phyloP scores from a whole-genome alignment of 2,329 filamentous ascomycete species.

The Ascochyta lentis region DNA sequence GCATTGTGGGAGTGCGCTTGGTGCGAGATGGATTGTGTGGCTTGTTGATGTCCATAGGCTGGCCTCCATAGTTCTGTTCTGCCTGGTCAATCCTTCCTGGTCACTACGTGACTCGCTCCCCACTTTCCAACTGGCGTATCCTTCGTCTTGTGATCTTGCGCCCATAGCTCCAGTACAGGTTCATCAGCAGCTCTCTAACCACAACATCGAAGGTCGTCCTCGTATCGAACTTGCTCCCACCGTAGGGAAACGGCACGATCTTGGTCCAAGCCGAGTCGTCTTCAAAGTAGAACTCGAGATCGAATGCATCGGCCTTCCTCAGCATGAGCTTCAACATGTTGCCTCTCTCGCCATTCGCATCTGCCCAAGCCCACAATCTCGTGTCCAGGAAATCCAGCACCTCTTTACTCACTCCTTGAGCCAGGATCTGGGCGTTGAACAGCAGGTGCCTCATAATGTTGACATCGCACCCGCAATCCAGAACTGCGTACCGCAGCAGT shows the following conservation, averaged over 20 bases:
- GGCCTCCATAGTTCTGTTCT: not conserved
- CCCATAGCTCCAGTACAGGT: constrained; percentile 43
- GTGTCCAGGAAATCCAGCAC: constrained; percentile 44
- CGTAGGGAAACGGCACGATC: constrained; percentile 45
- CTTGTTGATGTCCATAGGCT: not conserved
- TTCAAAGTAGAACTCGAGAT: constrained; percentile 44
- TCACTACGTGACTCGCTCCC: not conserved
- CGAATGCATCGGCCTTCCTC: constrained; percentile 39
- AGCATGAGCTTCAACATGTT: constrained; percentile 41
- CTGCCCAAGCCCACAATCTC: constrained; percentile 43
- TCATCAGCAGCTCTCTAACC: constrained; percentile 37
- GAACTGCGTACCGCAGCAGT: constrained; percentile 37
- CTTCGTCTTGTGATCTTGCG: constrained; percentile 38
- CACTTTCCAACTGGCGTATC: constrained; percentile 8
- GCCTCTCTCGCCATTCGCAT: constrained; percentile 36
- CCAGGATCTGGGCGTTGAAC: constrained; percentile 45
- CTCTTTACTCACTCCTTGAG: constrained; percentile 19
- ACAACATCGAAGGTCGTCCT: constrained; percentile 32
- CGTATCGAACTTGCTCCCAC: constrained; percentile 43
- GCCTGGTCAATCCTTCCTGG: not conserved
- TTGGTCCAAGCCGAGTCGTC: constrained; percentile 34
- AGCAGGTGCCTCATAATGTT: constrained; percentile 42
- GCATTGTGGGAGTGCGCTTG: not conserved
- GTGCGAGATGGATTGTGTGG: not conserved
- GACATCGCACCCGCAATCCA: constrained; percentile 38